Base-by-base conservation (phyloP, 2,329 filamentous ascomycete genomes). In the Fusarium liriodendri region DNA sequence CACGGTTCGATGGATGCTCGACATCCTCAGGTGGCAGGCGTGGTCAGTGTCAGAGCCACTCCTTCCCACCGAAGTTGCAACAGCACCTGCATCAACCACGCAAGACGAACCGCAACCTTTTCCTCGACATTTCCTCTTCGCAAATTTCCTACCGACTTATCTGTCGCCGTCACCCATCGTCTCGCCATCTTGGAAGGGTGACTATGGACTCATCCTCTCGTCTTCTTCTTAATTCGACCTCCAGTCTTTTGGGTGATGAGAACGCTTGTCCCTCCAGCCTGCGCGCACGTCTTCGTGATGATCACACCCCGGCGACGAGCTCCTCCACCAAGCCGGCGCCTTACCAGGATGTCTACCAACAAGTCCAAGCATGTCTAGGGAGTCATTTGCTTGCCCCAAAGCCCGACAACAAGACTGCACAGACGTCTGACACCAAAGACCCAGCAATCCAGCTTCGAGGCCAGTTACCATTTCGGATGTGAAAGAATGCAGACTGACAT, bases 281-380 rank as follows among this genome's bases (percentile, higher is more conserved):
- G 2, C 77, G 80, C 22, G 77, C 76, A 37, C 79, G 80, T 9
- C 75, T 82, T 14, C 76, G 78, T 11, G 80, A 76, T 14, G 70
- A 75, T 4, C 74, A 77, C 2, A 67, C 71, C 4, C 62, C 71
- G 0, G 38, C 67, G 6, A 55, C 64, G 7, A 50, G 57, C 6
- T 66, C 67, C 9, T 67, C 72, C 5, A 6, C 47, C 11, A 62
- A 70, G 10, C 32, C 57, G 1, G 25, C 64, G 3, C 62, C 62
- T 0, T 71, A 70, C 33, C 64, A 64, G 1, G 66, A 77, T 6
- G 29, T 80, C 13, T 80, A 77, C 50, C 62, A 76, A 6, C 72
- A 80, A n/a, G 73, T 80, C 5, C 78, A 73, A 4, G 74, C 73
- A 6, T 73, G 64, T 13, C 76, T 81, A 2, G 69, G 64, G 1